Base-by-base conservation (phyloP, 805 yeast genomes). In the Kregervanrija pseudodelftensis region DNA sequence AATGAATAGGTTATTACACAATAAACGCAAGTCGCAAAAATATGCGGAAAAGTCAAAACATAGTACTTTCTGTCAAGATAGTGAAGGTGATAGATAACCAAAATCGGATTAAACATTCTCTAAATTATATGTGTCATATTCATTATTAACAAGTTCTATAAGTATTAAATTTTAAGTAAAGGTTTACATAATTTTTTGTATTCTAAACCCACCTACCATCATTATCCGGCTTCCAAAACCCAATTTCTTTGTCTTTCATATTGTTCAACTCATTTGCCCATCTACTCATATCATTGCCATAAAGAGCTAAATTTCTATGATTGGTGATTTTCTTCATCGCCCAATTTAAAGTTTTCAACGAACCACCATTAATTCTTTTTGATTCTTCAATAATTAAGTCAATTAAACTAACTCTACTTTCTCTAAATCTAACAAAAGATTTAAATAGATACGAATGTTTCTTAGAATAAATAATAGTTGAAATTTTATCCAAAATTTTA, bases 181-280 rank as follows among this genome's bases (percentile, higher is more conserved):
- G 28, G 8, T 22, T 22, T 22, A 22, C 28, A 22, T 22, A 22
- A 22, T 22, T 22, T 17, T 22, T 22, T 22, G 28, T 22, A 22
- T 22, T 22, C 7, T 7, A 22, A 22, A 37, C 38, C 49, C 50
- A 45, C 11, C 14, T 17, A 14, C 43, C 43, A 13, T 28, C 30
- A 30, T n/a, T 15, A 36, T 45, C 40, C 14, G 47, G 39, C 31
- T 43, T 46, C 60, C 61, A 61, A 44, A 59, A 61, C 13, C 65
- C 64, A 8, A 40, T 41, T 28, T 48, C 40, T 2, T 41, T 33
- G 8, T 41, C 44, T 37, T 52, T 52, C 64, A 60, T 59, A 30
- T 50, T 44, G 2, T 42, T 43, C 32, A 61, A 47, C 28, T 46
- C 39, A 31, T 40, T 31, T 12, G 45, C 46, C 65, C 65, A 61